Evolutionary conservation across 1,139 yeast genomes (phyloP).

Genomic region (Saccharomyces hybrid): DNA sequence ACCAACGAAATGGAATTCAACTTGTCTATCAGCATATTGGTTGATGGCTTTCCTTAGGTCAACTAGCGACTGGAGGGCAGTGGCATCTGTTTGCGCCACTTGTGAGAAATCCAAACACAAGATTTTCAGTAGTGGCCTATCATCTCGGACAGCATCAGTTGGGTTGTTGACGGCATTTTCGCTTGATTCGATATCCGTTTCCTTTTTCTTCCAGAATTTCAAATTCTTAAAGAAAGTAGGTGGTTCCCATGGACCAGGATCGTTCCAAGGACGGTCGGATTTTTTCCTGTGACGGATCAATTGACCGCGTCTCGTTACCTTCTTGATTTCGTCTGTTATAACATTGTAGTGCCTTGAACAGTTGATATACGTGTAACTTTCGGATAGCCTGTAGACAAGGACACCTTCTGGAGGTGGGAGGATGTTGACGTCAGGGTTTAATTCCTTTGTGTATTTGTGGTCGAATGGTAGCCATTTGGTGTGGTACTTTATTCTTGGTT

Average conservation of each 20-base stretch:
- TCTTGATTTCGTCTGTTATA: slow-evolving; percentile 60
- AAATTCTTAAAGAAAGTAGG: slow-evolving; percentile 18
- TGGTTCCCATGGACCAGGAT: slow-evolving; percentile 49
- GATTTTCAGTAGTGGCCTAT: slow-evolving; percentile 60
- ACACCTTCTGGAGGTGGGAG: slow-evolving; percentile 87
- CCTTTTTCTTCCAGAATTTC: slow-evolving; percentile 36
- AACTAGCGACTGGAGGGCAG: slow-evolving; percentile 69
- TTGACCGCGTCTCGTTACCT: slow-evolving; percentile 53
- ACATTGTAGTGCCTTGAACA: slow-evolving; percentile 65
- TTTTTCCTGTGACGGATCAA: slow-evolving; percentile 38
- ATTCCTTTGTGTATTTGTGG: slow-evolving; percentile 35
- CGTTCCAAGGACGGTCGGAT: slow-evolving; percentile 87
- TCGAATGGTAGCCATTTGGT: slow-evolving; percentile 77
- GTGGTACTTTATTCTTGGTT: slow-evolving; percentile 39
- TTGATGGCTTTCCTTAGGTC: slow-evolving; percentile 70
- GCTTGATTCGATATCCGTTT: slow-evolving; percentile 9
- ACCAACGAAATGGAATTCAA: slow-evolving; percentile 85
- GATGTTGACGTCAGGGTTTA: slow-evolving; percentile 53
- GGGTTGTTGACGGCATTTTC: slow-evolving; percentile 7
- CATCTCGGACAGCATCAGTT: slow-evolving; percentile 33
- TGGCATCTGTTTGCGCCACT: slow-evolving; percentile 67
- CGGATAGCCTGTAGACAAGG: slow-evolving; percentile 74
- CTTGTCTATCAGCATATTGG: slow-evolving; percentile 71
- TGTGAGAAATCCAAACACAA: slow-evolving; percentile 75
- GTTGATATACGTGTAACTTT: slow-evolving; percentile 75